These are phyloP conservation scores for Cyclotella baltica DNA, from an alignment of 108 stramenopile species.

Conservation along the genomic window DNA sequence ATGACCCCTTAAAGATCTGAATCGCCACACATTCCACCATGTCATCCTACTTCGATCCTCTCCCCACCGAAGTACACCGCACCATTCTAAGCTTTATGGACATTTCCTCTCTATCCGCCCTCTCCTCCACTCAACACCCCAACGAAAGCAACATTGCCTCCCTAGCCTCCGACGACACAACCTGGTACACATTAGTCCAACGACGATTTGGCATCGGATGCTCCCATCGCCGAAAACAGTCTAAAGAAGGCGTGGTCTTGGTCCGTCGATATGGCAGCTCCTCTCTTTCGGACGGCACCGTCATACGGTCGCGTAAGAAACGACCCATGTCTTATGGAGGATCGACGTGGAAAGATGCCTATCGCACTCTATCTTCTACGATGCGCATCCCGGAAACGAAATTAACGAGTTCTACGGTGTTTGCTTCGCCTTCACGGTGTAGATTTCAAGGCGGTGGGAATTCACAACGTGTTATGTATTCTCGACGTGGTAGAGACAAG, in stretches of 20 bases:
- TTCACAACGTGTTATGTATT: too few species aligned
- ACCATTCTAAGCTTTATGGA: conserved; percentile 37
- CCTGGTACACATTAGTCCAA: conserved; percentile 38
- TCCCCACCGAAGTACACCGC: conserved; percentile 44
- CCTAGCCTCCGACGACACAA: conserved; percentile 42
- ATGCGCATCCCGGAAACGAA: conserved; percentile 30
- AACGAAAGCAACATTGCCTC: conserved; percentile 10
- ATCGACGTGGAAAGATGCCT: conserved; percentile 36
- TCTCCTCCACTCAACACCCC: conserved; percentile 17
- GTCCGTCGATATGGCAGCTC: conserved; percentile 5
- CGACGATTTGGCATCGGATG: conserved; percentile 54
- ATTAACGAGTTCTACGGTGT: conserved; percentile 34
- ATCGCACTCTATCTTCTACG: conserved; percentile 21
- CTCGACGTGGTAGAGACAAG: background rate
- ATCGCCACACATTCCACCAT: background rate
- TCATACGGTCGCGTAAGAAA: conserved; percentile 12
- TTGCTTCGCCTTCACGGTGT: conserved; percentile 26
- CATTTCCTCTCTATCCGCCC: conserved; percentile 34
- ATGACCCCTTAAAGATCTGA: too few species aligned
- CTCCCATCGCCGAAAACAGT: background rate
- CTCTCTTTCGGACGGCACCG: conserved; percentile 2
- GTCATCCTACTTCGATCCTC: conserved; percentile 27
- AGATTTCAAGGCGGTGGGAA: background rate
- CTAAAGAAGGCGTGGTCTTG: conserved; percentile 1
- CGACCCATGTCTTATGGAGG: conserved; percentile 40